phyloP scores from a whole-genome alignment of 2,329 filamentous ascomycete genomes.

The Orbilia blumenaviensis region DNA sequence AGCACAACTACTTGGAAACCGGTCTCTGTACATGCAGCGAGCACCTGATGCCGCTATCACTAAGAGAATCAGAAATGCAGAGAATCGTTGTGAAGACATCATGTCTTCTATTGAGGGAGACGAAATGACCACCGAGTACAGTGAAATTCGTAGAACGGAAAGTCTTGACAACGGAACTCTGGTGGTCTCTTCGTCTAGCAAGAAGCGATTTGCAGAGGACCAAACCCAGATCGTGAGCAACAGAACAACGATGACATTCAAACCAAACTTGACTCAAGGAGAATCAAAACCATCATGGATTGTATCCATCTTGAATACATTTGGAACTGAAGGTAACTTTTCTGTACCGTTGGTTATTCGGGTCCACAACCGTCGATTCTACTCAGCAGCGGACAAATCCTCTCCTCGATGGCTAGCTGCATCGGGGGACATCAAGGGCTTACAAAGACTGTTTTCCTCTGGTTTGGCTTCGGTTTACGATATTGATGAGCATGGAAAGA shows the following conservation, averaged over 20 bases:
- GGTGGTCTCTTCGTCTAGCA: constrained; percentile 4
- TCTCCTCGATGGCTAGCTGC: background rate
- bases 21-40: constrained; percentile 25
- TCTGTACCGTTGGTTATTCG: constrained; percentile 29
- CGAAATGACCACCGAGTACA: background rate
- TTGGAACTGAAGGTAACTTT: constrained; percentile 11
- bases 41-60: constrained; percentile 1
- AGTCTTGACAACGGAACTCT: constrained; percentile 11
- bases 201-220: constrained; percentile 7
- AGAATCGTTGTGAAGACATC: background rate
- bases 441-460: constrained; percentile 10
- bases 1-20: background rate
- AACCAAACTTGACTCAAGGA: background rate
- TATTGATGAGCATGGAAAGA: constrained; percentile 13
- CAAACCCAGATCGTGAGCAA: constrained; percentile 4
- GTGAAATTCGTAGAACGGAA: background rate
- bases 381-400: background rate
- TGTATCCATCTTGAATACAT: background rate
- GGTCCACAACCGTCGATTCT: constrained; percentile 22
- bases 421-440: background rate
- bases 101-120: background rate
- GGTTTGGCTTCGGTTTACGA: constrained; percentile 27
- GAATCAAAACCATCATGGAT: constrained; percentile 15
- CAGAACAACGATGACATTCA: constrained; percentile 14
- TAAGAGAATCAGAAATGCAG: background rate